Evolutionary conservation across 148 eudicot species (phyloP), one percentile per base, ranked within the genome.

Genomic region (Silene conica): DNA sequence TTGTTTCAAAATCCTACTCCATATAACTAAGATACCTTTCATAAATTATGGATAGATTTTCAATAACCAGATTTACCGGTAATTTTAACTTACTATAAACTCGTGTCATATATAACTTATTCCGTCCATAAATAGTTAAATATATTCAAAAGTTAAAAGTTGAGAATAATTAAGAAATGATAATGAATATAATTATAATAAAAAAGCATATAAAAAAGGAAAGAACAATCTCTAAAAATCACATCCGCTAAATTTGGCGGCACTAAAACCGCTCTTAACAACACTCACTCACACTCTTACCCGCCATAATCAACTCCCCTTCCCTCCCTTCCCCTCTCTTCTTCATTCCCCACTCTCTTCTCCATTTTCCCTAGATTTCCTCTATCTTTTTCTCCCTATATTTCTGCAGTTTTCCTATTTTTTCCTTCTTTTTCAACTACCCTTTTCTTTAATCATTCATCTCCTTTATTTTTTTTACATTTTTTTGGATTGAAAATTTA

Each of bases 161-260:
- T 31, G 34, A 48, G 1, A 13, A 15, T 50, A 50, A 50, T 50
- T 50, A 50, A 11, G 9, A 50, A 50, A 50, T 11, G 2, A 15
- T 50, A 12, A 50, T 50, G n/a, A n/a, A n/a, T 3, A 50, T 14
- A 7, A 50, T 50, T n/a, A n/a, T n/a, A n/a, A n/a, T n/a, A n/a
- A 50, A 12, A 50, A 48, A 14, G 16, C 4, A 13, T 69, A 26
- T 22, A 13, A 54, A 58, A 45, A 59, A 60, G 8, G 38, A 38
- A 58, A 62, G 25, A n/a, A 46, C 58, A 48, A 67, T 58, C 58
- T 46, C 16, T 8, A 48, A 62, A 19, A 14, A 75, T 75, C 68
- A 48, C 79, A 80, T 75, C 82, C 82, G 79, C 70, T 80, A 75
- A 75, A 22, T 75, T 80, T 80, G 82, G 82, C 82, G 82, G 82